These are phyloP conservation scores for Starmerella khaoyaiensis DNA, from an alignment of 805 yeast genomes.

Conservation along the genomic window DNA sequence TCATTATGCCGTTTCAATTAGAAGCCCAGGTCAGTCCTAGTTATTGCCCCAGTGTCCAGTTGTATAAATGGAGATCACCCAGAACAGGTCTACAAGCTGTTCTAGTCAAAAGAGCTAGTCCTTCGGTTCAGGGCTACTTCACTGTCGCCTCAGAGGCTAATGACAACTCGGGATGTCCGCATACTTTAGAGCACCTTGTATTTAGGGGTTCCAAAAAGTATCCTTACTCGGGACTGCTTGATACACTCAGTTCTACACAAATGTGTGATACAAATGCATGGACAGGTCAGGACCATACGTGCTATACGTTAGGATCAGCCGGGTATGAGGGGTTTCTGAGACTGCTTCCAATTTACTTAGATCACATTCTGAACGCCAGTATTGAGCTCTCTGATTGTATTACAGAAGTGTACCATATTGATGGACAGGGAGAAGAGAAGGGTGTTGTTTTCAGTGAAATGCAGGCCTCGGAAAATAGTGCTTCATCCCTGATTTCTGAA, in stretches of 20 bases:
- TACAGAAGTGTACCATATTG: conserved; percentile 92
- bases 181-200: conserved; percentile 83
- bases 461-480: conserved; percentile 80
- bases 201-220: conserved; percentile 86
- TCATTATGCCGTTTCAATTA: conserved; percentile 11
- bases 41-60: conserved; percentile 19
- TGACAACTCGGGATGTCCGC: conserved; percentile 86
- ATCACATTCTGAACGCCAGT: conserved; percentile 74
- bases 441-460: conserved; percentile 96
- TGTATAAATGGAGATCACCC: conserved; percentile 54
- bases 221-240: conserved; percentile 86
- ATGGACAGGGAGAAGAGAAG: conserved; percentile 78
- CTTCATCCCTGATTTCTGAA: conserved; percentile 44
- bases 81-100: conserved; percentile 76
- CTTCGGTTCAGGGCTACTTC: conserved; percentile 80
- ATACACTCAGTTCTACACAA: conserved; percentile 69
- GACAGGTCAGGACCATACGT: conserved; percentile 94
- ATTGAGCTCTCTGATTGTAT: conserved; percentile 79
- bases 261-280: conserved; percentile 88
- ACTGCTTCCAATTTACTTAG: conserved; percentile 77
- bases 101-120: conserved; percentile 65
- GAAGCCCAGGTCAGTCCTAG: conserved; percentile 19
- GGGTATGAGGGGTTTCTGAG: conserved; percentile 91
- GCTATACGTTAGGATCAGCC: conserved; percentile 78
- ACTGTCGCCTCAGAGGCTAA: conserved; percentile 89